phyloP scores from a whole-genome alignment of 768 basidiomycete species.

The Suillus americanus region DNA sequence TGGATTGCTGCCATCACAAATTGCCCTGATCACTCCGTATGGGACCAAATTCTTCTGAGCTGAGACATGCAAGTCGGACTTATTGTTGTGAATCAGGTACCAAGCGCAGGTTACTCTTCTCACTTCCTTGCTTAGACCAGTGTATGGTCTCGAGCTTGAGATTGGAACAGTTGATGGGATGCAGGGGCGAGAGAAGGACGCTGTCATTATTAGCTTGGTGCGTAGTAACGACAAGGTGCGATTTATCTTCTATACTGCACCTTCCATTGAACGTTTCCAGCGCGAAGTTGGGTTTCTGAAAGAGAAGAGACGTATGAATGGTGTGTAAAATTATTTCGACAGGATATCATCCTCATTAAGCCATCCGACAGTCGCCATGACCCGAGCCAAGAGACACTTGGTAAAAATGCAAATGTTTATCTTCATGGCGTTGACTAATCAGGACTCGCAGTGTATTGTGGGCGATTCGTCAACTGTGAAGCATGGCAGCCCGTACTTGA shows the following conservation, averaged over 20 bases:
- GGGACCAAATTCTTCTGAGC: slow-evolving; percentile 19
- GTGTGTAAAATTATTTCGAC: slow-evolving; percentile 31
- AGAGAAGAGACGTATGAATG: slow-evolving; percentile 90
- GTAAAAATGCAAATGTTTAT: slow-evolving; percentile 43
- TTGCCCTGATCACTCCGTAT: slow-evolving; percentile 87
- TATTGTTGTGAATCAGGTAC: slow-evolving; percentile 50
- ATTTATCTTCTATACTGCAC: slow-evolving; percentile 8
- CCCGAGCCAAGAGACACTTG: slow-evolving; percentile 83
- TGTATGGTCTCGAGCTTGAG: slow-evolving; percentile 70
- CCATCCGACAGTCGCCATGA: slow-evolving; percentile 75
- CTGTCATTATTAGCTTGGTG: slow-evolving; percentile 89
- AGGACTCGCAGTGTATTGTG: slow-evolving; percentile 67
- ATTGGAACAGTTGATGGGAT: slow-evolving; percentile 96
- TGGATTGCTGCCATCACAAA: slow-evolving; percentile 67
- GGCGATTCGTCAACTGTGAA: slow-evolving; percentile 92
- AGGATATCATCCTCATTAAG: not conserved
- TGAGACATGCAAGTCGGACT: not conserved
- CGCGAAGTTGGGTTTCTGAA: slow-evolving; percentile 93
- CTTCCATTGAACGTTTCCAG: slow-evolving; percentile 33
- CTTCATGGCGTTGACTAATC: not conserved
- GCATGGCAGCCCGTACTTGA: slow-evolving; percentile 82
- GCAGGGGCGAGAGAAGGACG: slow-evolving; percentile 96
- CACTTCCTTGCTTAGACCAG: slow-evolving; percentile 69
- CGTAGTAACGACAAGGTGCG: slow-evolving; percentile 82
- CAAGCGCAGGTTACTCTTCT: slow-evolving; percentile 92